Percentiles rank a stretch among this genome's conserved stretches.
Evolutionary conservation across 805 yeast species (phyloP).

Genomic region (Phaffomyces opuntiae): DNA sequence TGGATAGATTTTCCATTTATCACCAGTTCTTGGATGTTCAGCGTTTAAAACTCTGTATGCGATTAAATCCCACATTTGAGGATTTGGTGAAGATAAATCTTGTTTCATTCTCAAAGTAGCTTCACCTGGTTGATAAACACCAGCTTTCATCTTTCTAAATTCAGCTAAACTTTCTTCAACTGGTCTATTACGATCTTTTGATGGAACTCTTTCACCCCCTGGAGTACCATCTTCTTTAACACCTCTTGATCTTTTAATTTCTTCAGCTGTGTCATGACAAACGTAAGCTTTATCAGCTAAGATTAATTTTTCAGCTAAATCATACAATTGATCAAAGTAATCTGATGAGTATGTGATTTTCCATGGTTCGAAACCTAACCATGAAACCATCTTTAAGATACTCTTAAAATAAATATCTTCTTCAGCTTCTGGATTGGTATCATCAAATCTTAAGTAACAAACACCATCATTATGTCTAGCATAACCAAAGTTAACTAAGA

Average conservation of each 20-base stretch:
- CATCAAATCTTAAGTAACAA: constrained; percentile 92
- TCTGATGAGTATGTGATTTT: constrained; percentile 94
- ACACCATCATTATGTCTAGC: constrained; percentile 82
- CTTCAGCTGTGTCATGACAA: constrained; percentile 89
- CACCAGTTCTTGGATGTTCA: constrained; percentile 94
- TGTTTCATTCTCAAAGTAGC: constrained; percentile 97
- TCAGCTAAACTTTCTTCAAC: constrained; percentile 69
- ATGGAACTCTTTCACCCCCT: constrained; percentile 87
- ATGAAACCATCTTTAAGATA: constrained; percentile 73
- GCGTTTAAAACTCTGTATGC: constrained; percentile 93
- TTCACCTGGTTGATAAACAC: constrained; percentile 80
- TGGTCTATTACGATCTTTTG: constrained; percentile 65
- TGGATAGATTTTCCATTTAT: constrained; percentile 96
- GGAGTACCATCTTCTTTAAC: constrained; percentile 84
- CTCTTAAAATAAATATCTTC: constrained; percentile 86
- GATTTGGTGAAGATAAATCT: constrained; percentile 82
- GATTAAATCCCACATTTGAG: constrained; percentile 99
- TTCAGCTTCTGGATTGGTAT: constrained; percentile 98
- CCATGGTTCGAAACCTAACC: constrained; percentile 96
- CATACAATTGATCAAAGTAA: constrained; percentile 85
- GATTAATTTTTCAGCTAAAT: constrained; percentile 79
- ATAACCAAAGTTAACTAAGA: constrained; percentile 96
- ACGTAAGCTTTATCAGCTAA: constrained; percentile 72
- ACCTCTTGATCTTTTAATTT: constrained; percentile 87
- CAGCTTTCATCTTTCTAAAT: constrained; percentile 89